Evolutionary conservation across 139 green algal species (phyloP).

Genomic region (Axilococcus clingmanii): DNA sequence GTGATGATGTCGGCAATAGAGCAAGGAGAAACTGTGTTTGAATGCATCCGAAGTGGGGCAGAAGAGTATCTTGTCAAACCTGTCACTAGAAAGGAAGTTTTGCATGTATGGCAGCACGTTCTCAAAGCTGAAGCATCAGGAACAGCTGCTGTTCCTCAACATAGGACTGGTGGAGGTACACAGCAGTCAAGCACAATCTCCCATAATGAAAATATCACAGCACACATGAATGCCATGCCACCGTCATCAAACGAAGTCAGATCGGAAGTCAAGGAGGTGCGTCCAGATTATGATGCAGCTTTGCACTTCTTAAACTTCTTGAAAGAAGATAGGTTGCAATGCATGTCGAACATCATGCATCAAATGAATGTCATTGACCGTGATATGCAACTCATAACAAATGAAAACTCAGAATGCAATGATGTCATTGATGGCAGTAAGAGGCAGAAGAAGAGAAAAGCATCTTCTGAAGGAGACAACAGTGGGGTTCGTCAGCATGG

Average conservation of each 20-base stretch:
- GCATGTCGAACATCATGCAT: not conserved
- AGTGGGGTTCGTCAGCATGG: not conserved
- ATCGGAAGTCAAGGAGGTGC: not conserved
- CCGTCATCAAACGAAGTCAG: too few species aligned
- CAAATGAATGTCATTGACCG: not conserved
- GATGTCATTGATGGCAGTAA: too few species aligned
- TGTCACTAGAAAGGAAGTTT: constrained; percentile 80
- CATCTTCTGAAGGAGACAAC: not conserved
- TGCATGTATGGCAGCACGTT: constrained; percentile 77
- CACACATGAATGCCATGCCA: too few species aligned
- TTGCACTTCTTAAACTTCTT: not conserved
- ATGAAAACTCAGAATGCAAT: too few species aligned
- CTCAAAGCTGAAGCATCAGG: constrained; percentile 45
- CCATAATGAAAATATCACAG: too few species aligned
- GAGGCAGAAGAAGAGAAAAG: too few species aligned
- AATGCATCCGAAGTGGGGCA: constrained; percentile 68
- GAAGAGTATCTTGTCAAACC: constrained; percentile 93
- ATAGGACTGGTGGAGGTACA: not conserved
- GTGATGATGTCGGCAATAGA: constrained; percentile 89
- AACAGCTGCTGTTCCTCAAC: constrained; percentile 12
- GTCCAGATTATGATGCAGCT: not conserved
- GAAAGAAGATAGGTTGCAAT: not conserved
- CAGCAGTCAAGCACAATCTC: too few species aligned
- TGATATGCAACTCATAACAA: not conserved
- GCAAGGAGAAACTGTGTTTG: constrained; percentile 62